Percentiles rank a stretch among this genome's conserved stretches.
Conservation (phyloP, 768 basidiomycete species). For the Calvatia gigantea region DNA sequence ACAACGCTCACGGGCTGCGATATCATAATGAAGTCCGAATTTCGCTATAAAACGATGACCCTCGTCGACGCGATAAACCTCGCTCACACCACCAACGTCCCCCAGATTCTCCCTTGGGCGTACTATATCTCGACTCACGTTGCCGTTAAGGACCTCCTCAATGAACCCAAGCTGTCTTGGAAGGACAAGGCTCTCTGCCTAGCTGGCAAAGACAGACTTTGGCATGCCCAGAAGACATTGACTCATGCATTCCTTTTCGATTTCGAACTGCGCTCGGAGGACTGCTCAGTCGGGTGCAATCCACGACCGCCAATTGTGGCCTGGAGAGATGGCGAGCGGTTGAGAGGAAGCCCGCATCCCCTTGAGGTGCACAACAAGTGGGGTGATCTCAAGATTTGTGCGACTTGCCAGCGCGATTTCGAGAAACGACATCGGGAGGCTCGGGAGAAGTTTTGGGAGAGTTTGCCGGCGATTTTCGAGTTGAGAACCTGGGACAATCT, state of each 20-base stretch:
- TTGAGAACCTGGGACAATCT: constrained; percentile 38
- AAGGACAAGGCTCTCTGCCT: constrained; percentile 38
- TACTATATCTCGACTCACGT: constrained; percentile 44
- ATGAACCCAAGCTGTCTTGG: constrained; percentile 35
- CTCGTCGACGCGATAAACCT: constrained; percentile 39
- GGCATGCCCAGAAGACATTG: constrained; percentile 34
- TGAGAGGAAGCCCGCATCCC: constrained; percentile 34
- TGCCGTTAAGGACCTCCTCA: constrained; percentile 28
- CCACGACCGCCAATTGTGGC: constrained; percentile 18
- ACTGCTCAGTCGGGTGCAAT: constrained; percentile 26
- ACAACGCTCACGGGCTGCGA: constrained; percentile 37
- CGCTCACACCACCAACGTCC: constrained; percentile 35
- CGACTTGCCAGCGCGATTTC: constrained; percentile 25
- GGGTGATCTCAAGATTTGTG: constrained; percentile 28
- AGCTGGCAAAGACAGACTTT: constrained; percentile 35
- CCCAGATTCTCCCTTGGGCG: constrained; percentile 41
- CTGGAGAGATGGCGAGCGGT: constrained; percentile 25
- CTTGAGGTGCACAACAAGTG: constrained; percentile 34
- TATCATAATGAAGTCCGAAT: constrained; percentile 31
- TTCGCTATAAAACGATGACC: constrained; percentile 31
- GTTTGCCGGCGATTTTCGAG: constrained; percentile 31
- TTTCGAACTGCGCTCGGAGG: constrained; percentile 25
- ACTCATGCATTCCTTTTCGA: constrained; percentile 36
- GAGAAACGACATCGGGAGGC: constrained; percentile 30
- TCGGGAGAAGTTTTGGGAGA: constrained; percentile 35